Evolutionary conservation across 2,329 filamentous ascomycete genomes (phyloP).

Genomic region (Hysterium pulicare): DNA sequence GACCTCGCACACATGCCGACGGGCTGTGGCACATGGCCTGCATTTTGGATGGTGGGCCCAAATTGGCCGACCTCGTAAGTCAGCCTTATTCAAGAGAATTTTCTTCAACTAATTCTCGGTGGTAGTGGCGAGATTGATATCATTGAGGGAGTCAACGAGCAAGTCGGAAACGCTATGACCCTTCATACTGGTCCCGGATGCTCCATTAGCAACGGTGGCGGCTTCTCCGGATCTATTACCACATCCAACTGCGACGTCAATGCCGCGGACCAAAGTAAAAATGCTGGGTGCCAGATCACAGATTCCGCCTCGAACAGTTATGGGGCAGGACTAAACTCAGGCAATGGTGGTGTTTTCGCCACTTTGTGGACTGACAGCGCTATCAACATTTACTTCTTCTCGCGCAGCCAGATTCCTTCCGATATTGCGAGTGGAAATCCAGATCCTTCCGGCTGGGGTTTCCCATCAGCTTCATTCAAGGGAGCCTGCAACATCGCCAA

Average conservation of each 20-base stretch:
- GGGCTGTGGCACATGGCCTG: constrained; percentile 52
- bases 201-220: constrained; percentile 35
- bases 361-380: constrained; percentile 63
- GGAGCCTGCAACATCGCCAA: constrained; percentile 67
- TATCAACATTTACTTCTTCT: constrained; percentile 82
- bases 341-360: constrained; percentile 46
- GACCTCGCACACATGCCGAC: constrained; percentile 53
- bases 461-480: constrained; percentile 65
- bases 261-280: constrained; percentile 36
- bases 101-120: neutral
- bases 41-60: constrained; percentile 41
- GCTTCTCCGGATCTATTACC: constrained; percentile 49
- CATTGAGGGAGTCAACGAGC: constrained; percentile 47
- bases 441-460: constrained; percentile 65
- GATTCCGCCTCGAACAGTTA: constrained; percentile 42
- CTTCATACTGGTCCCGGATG: constrained; percentile 48
- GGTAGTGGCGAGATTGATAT: constrained; percentile 49
- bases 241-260: constrained; percentile 50
- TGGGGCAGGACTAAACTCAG: constrained; percentile 53
- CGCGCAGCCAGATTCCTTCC: constrained; percentile 60
- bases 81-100: neutral
- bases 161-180: constrained; percentile 43
- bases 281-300: constrained; percentile 43
- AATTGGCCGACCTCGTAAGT: constrained; percentile 31
- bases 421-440: constrained; percentile 61